phyloP scores from a whole-genome alignment of 768 basidiomycete species.

The Leccinum rimulosum region DNA sequence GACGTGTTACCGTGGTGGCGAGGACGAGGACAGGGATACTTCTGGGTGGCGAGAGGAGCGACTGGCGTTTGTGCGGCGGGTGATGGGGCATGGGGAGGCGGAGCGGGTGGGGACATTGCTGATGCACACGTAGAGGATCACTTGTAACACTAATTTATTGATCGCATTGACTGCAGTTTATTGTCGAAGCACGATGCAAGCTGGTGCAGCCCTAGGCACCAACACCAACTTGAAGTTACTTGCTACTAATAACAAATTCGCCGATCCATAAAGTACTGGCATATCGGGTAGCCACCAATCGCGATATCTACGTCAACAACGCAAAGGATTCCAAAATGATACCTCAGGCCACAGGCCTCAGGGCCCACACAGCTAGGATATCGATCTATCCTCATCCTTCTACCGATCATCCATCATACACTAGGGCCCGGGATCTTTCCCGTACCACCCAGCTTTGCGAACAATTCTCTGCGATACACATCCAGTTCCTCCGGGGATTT shows the following conservation, averaged over 20 bases:
- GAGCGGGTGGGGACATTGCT: slow-evolving; percentile 18
- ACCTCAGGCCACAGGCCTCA: background rate
- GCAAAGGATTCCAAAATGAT: background rate
- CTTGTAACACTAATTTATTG: background rate
- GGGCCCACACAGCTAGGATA: background rate
- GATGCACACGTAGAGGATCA: background rate
- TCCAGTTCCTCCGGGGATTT: slow-evolving; percentile 9
- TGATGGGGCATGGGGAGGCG: slow-evolving; percentile 6
- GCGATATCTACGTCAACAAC: background rate
- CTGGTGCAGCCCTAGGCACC: too few relatives aligned
- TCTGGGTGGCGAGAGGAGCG: slow-evolving; percentile 16
- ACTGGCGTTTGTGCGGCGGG: slow-evolving; percentile 13
- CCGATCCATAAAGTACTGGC: background rate
- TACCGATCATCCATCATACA: background rate
- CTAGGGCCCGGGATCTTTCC: background rate
- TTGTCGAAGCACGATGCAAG: too few relatives aligned
- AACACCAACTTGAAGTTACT: background rate
- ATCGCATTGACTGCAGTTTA: background rate
- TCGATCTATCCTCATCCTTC: background rate
- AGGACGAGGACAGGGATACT: slow-evolving; percentile 2
- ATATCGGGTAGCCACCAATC: background rate
- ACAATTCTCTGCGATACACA: slow-evolving; percentile 5
- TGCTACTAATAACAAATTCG: background rate
- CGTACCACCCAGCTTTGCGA: background rate
- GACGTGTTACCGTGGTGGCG: slow-evolving; percentile 42